phyloP scores from a whole-genome alignment of 2,329 filamentous ascomycete genomes.

The Pseudogymnoascus sp. region DNA sequence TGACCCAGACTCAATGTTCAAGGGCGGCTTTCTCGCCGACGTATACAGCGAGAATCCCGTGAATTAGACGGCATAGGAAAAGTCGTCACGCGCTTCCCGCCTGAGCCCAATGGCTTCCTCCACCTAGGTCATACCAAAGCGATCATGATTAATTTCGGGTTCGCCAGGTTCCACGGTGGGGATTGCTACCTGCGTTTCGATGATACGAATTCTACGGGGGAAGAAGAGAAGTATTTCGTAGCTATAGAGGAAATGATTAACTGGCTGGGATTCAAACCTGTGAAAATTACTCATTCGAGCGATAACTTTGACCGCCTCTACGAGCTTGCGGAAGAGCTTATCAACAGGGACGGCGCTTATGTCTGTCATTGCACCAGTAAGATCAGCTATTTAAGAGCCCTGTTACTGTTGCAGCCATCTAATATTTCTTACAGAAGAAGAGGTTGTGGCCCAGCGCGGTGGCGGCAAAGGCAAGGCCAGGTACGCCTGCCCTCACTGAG shows the following conservation, averaged over 20 bases:
- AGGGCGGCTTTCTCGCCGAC: conserved; percentile 64
- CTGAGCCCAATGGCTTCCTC: conserved; percentile 86
- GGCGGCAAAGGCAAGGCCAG: conserved; percentile 62
- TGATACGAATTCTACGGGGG: conserved; percentile 90
- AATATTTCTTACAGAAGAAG: conserved; percentile 42
- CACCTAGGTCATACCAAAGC: conserved; percentile 94
- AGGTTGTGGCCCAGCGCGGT: conserved; percentile 81
- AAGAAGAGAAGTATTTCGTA: conserved; percentile 81
- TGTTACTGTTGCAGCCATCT: neutral
- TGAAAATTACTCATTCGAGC: conserved; percentile 74
- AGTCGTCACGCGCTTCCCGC: conserved; percentile 67
- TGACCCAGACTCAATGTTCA: conserved; percentile 64
- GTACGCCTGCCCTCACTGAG: conserved; percentile 72
- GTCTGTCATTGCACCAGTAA: conserved; percentile 69
- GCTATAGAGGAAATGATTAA: conserved; percentile 78
- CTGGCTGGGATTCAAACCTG: conserved; percentile 80
- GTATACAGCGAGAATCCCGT: conserved; percentile 61
- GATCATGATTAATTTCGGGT: conserved; percentile 93
- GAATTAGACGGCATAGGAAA: conserved; percentile 35
- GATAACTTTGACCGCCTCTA: conserved; percentile 84
- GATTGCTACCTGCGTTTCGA: conserved; percentile 70
- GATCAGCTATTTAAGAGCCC: neutral
- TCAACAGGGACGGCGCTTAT: conserved; percentile 62
- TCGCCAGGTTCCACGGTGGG: conserved; percentile 67
- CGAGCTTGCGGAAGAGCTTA: conserved; percentile 78